Evolutionary conservation across 768 basidiomycete genomes (phyloP).

Genomic region (Kwoniella bestiolae): DNA sequence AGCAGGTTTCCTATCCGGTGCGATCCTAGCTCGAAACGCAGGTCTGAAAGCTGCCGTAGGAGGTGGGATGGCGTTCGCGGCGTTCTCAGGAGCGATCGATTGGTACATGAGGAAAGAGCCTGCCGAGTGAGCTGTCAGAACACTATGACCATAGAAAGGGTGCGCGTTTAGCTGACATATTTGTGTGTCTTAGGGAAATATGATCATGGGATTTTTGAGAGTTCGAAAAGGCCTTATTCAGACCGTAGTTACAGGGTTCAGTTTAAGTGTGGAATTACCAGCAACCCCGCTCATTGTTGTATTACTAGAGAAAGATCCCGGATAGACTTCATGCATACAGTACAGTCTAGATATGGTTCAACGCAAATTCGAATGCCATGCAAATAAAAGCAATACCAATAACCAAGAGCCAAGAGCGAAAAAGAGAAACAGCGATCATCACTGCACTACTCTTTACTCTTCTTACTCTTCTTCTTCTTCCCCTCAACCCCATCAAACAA

Average conservation of each 20-base stretch:
- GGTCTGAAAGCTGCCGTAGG: slow-evolving; percentile 85
- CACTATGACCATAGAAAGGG: no score
- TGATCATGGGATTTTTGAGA: background rate
- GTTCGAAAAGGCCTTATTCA: background rate
- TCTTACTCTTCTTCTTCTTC: slow-evolving; percentile 38
- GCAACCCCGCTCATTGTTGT: background rate
- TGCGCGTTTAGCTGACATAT: background rate
- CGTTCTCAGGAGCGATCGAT: slow-evolving; percentile 90
- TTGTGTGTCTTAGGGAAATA: slow-evolving; percentile 12
- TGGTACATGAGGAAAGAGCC: slow-evolving; percentile 60
- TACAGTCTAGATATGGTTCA: background rate
- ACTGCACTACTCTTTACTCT: background rate
- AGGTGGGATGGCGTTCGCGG: slow-evolving; percentile 88
- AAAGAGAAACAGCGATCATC: no score
- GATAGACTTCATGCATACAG: background rate
- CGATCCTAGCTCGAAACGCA: slow-evolving; percentile 80
- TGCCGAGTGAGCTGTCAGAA: slow-evolving; percentile 49
- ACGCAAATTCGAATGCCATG: no score
- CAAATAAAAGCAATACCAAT: no score
- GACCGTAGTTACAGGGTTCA: background rate
- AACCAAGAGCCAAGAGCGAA: no score
- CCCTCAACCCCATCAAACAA: slow-evolving; percentile 45
- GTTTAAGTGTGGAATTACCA: background rate
- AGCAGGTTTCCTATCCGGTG: slow-evolving; percentile 86
- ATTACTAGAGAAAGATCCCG: background rate